A percentile compares a stretch with the other conserved stretches of the same genome.
These are phyloP conservation scores for Ochetophila trinervis DNA, from an alignment of 306 rosid genomes.

Conservation along the genomic window DNA sequence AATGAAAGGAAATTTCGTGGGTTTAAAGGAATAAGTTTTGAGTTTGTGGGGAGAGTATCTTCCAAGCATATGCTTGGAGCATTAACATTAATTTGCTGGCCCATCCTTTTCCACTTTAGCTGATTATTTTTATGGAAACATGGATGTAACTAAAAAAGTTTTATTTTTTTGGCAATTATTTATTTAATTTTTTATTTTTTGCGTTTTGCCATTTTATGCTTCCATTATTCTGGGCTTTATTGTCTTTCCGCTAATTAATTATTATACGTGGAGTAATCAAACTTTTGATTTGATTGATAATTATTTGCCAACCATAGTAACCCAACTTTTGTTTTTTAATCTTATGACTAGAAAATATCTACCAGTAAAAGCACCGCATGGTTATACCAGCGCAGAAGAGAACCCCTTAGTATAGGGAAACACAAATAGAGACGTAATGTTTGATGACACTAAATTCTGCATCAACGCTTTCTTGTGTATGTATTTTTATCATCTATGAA, in stretches of 20 bases:
- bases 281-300: too few species aligned
- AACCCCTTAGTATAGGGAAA: too few species aligned
- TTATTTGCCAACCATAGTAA: too few species aligned
- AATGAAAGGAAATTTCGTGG: constrained; percentile 1
- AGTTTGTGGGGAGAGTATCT: constrained; percentile 51
- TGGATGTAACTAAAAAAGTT: constrained; percentile 19
- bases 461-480: too few species aligned
- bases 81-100: constrained; percentile 52
- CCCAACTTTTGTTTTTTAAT: too few species aligned
- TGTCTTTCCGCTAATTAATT: neutral
- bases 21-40: neutral
- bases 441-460: too few species aligned
- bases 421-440: too few species aligned
- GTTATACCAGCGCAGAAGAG: too few species aligned
- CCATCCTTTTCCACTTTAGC: constrained; percentile 37
- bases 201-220: constrained; percentile 3
- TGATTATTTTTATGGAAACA: constrained; percentile 28
- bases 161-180: neutral
- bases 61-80: constrained; percentile 68
- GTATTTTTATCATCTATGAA: too few species aligned
- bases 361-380: too few species aligned
- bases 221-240: constrained; percentile 8
- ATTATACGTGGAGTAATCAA: neutral
- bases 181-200: neutral
- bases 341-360: too few species aligned